A percentile compares a stretch with the other conserved stretches of the same genome.
Evolutionary conservation across 176 grass and related monocot species (phyloP).

Genomic region (Carex myosuroides): DNA sequence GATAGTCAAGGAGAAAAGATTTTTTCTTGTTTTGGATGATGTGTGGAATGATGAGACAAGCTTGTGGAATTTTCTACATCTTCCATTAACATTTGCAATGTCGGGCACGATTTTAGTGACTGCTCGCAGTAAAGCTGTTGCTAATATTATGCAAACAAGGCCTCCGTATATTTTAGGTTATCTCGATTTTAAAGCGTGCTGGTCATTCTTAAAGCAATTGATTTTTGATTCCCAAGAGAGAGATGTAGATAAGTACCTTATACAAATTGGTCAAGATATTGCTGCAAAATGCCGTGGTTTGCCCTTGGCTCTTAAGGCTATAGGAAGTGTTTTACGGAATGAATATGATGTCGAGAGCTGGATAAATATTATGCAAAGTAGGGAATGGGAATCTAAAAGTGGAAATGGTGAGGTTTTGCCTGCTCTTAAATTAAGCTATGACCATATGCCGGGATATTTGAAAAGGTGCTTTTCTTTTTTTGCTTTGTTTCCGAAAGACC

Average conservation of each 20-base stretch:
- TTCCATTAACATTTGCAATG: neutral
- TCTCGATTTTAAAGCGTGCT: neutral
- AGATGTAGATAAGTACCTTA: neutral
- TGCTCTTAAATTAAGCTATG: conserved; percentile 8
- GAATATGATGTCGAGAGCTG: neutral
- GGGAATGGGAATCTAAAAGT: neutral
- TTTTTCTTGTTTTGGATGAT: conserved; percentile 18
- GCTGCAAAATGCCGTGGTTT: neutral
- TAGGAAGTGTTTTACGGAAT: neutral
- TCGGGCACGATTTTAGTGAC: conserved; percentile 4
- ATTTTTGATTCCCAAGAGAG: neutral
- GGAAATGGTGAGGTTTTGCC: neutral
- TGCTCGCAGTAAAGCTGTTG: neutral
- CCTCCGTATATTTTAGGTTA: neutral
- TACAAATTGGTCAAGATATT: neutral
- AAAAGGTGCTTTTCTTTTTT: neutral
- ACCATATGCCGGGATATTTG: conserved; percentile 2
- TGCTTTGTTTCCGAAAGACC: conserved; percentile 15
- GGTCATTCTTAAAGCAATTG: conserved; percentile 6
- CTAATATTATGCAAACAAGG: conserved; percentile 5
- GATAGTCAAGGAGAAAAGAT: neutral
- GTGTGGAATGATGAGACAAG: neutral
- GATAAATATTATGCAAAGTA: neutral
- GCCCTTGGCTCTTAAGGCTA: neutral
- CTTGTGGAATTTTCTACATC: neutral